Base-by-base conservation (phyloP, 495 filamentous ascomycete genomes). In the Tuber borchii region DNA sequence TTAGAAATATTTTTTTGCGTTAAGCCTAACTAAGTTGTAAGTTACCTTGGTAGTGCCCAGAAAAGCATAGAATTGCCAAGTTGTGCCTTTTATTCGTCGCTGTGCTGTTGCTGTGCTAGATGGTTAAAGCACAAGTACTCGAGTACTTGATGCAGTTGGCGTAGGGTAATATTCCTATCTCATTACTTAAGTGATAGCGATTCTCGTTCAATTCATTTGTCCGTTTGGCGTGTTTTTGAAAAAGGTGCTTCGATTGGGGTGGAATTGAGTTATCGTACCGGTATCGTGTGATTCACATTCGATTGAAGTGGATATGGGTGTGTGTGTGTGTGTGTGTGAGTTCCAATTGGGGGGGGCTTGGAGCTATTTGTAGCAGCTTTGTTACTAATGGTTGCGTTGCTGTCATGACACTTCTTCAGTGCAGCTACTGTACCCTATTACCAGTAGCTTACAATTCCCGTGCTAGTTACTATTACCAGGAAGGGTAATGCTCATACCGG, bases 261-360 rank as follows among this genome's bases (percentile, higher is more conserved):
- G 51, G n/a, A 31, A 31, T 61, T 61, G 51, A 26, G 6, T 61
- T n/a, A n/a, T n/a, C n/a, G n/a, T n/a, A n/a, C n/a, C n/a, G n/a
- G n/a, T 61, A 14, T 61, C 51, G 51, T 31, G 51, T 31, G 51
- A 61, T 61, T 61, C 51, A 61, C 51, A 61, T 61, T 61, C 51
- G 51, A 61, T 56, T 26, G 51, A 61, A n/a, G 20, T 8, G 46
- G 51, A 61, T 22, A 26, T n/a, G 46, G n/a, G n/a, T n/a, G n/a
- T n/a, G n/a, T n/a, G n/a, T n/a, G n/a, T n/a, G n/a, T n/a, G 46
- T 22, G 51, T 61, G 51, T 26, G 51, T 10, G 51, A 17, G 44
- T 45, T 61, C 14, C 22, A 26, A 61, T 61, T 61, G n/a, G n/a
- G 2, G 51, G 51, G 51, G 22, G 51, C 51, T 61, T 61, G 51